Percentiles rank a stretch among this genome's conserved stretches.
These are phyloP conservation scores for Colletotrichum paranaense DNA, from an alignment of 2,329 filamentous ascomycete genomes.

Conservation along the genomic window DNA sequence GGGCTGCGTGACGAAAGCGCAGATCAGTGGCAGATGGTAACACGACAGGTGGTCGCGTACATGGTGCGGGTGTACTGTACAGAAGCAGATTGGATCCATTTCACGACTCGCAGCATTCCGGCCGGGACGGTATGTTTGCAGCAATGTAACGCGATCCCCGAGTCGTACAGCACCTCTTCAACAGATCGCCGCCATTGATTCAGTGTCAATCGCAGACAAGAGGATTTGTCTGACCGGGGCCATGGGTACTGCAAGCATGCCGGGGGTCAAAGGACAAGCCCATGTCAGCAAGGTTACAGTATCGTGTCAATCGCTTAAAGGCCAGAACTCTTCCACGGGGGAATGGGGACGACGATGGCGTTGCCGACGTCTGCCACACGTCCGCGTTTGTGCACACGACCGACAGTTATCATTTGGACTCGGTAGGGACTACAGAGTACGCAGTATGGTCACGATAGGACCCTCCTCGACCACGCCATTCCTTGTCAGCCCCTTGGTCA, in stretches of 20 bases:
- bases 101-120: constrained; percentile 18
- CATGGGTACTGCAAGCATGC: background rate
- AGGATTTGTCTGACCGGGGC: background rate
- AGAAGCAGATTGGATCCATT: background rate
- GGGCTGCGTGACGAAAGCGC: constrained; percentile 3
- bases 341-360: constrained; percentile 10
- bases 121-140: constrained; percentile 5
- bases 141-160: constrained; percentile 30
- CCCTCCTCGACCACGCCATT: constrained; percentile 8
- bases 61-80: background rate
- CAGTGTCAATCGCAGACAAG: background rate
- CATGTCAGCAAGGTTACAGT: constrained; percentile 2
- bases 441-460: constrained; percentile 1
- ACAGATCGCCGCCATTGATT: background rate
- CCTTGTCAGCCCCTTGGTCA: constrained; percentile 2
- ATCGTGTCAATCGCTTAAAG: background rate
- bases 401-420: background rate
- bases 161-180: constrained; percentile 12
- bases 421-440: background rate
- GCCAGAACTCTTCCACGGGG: constrained; percentile 5
- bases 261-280: background rate
- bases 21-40: constrained; percentile 18
- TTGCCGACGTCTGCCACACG: constrained; percentile 16
- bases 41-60: constrained; percentile 1
- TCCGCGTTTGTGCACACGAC: constrained; percentile 13